Conservation (phyloP, 208 protist species). For the Trypanosomatidae sp. region DNA sequence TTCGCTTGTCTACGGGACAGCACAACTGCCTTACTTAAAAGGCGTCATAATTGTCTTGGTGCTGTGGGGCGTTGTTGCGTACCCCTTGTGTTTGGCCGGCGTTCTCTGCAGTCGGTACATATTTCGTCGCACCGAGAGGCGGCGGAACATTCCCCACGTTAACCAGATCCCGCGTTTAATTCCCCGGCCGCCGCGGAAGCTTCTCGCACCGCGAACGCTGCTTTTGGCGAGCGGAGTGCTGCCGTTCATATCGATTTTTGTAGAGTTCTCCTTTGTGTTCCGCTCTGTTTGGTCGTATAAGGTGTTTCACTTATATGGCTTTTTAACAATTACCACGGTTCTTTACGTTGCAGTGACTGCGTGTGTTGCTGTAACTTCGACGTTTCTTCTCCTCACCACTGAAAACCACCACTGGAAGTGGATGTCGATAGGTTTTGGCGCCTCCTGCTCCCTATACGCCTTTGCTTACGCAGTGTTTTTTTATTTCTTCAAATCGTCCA, state of each 20-base stretch:
- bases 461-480: constrained; percentile 82
- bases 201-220: constrained; percentile 28
- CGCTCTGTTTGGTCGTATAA: constrained; percentile 97
- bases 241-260: constrained; percentile 95
- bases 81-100: constrained; percentile 90
- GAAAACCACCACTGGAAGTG: constrained; percentile 96
- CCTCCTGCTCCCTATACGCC: constrained; percentile 82
- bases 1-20: constrained; percentile 53
- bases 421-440: constrained; percentile 87
- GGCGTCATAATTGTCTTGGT: constrained; percentile 54
- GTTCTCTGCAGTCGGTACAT: constrained; percentile 81
- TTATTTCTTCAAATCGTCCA: constrained; percentile 15
- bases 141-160: constrained; percentile 71
- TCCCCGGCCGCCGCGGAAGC: constrained; percentile 73
- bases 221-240: constrained; percentile 89
- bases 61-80: constrained; percentile 80
- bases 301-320: constrained; percentile 96
- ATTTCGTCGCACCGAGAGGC: constrained; percentile 26
- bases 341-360: constrained; percentile 90
- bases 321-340: constrained; percentile 91
- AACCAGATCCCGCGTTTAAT: constrained; percentile 93
- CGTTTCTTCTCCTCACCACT: constrained; percentile 93
- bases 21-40: constrained; percentile 56
- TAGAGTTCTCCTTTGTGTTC: constrained; percentile 96
- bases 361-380: constrained; percentile 88